A percentile compares a stretch with the other conserved stretches of the same genome.
These are phyloP conservation scores for Malus sylvestris DNA, from an alignment of 306 rosid species.

Conservation along the genomic window DNA sequence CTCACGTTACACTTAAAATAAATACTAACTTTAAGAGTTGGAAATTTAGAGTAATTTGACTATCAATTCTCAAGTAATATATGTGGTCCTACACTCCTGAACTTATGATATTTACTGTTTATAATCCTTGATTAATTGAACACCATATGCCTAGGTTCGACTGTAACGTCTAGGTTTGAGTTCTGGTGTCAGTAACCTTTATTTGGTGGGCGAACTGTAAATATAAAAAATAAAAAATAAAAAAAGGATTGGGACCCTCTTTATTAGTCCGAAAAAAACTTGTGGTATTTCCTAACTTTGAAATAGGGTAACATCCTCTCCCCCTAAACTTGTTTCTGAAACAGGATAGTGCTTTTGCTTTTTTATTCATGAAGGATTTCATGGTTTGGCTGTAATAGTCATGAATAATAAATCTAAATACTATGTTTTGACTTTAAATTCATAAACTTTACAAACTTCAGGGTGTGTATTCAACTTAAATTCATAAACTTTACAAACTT, in stretches of 20 bases:
- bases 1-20: too few relatives aligned
- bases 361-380: not conserved
- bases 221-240: too few relatives aligned
- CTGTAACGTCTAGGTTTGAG: too few relatives aligned
- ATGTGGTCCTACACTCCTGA: not conserved
- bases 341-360: not conserved
- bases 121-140: not conserved
- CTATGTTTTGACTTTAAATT: not conserved
- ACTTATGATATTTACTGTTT: not conserved
- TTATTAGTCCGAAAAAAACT: too few relatives aligned
- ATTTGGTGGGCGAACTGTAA: too few relatives aligned
- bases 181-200: too few relatives aligned
- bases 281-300: too few relatives aligned
- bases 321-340: too few relatives aligned
- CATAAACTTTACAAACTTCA: not conserved
- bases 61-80: not conserved
- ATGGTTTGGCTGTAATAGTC: not conserved
- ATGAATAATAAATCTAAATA: not conserved
- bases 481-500: not conserved
- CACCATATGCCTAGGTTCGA: not conserved
- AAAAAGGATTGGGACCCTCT: too few relatives aligned
- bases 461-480: too few relatives aligned
- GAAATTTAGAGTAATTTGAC: not conserved
- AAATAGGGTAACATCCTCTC: too few relatives aligned
- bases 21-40: not conserved